Conservation (phyloP, 306 rosid genomes). For the Prosopis cineraria region DNA sequence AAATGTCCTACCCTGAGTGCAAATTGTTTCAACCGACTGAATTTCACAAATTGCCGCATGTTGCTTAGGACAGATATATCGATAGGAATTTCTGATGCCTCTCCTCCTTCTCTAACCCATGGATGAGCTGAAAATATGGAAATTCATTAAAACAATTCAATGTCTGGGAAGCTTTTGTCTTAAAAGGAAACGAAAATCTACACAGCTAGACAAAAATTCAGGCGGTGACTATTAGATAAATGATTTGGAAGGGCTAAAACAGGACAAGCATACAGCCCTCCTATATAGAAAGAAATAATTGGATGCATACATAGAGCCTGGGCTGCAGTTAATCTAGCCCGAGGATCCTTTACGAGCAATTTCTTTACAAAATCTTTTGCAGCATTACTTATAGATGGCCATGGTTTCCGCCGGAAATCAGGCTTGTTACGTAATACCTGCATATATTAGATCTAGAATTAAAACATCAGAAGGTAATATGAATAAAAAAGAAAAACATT, state of each 20-base stretch:
- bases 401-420: conserved; percentile 95
- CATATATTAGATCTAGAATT: conserved; percentile 20
- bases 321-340: conserved; percentile 97
- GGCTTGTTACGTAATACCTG: conserved; percentile 95
- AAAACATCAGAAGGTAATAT: conserved; percentile 13
- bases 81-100: conserved; percentile 90
- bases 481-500: background rate
- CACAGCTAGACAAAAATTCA: conserved; percentile 26
- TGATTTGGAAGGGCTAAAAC: conserved; percentile 19
- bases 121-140: conserved; percentile 75
- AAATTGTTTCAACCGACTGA: conserved; percentile 95
- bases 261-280: conserved; percentile 31
- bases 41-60: conserved; percentile 92
- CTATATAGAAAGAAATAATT: conserved; percentile 25
- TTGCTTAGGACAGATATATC: conserved; percentile 93
- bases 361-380: conserved; percentile 96
- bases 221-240: conserved; percentile 15
- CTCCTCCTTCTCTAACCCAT: conserved; percentile 98
- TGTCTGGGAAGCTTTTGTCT: conserved; percentile 1
- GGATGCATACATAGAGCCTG: conserved; percentile 91
- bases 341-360: conserved; percentile 92
- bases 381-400: conserved; percentile 77
- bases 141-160: conserved; percentile 33
- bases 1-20: conserved; percentile 76
- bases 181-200: background rate